Percentiles rank a stretch among this genome's conserved stretches.
Evolutionary conservation across 805 yeast species (phyloP).

Genomic region (Metschnikowia baotianmanensis): DNA sequence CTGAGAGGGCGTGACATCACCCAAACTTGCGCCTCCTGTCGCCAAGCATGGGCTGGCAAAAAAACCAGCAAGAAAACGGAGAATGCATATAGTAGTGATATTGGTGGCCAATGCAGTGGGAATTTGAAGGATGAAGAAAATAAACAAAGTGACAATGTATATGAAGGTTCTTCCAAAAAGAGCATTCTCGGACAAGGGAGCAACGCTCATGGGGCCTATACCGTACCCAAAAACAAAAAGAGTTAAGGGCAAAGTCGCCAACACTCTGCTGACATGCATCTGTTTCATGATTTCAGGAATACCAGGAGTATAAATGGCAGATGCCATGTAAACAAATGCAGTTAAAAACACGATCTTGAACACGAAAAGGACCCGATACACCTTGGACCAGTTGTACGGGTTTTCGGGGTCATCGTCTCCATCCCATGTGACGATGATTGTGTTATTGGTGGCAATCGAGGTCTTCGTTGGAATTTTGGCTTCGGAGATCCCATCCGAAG

Average conservation of each 20-base stretch:
- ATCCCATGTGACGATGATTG: conserved; percentile 30
- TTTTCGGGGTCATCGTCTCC: conserved; percentile 51
- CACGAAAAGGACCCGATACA: conserved; percentile 38
- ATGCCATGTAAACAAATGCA: too few species aligned
- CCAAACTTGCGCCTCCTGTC: conserved; percentile 57
- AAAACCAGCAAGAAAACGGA: conserved; percentile 55
- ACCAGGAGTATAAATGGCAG: conserved; percentile 57
- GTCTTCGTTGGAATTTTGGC: background rate
- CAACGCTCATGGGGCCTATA: conserved; percentile 55
- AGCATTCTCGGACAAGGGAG: conserved; percentile 59
- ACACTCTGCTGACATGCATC: conserved; percentile 43
- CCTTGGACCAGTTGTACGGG: conserved; percentile 55
- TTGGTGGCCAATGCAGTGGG: conserved; percentile 52
- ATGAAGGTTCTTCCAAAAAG: conserved; percentile 51
- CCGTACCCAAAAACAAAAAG: conserved; percentile 61
- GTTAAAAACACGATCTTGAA: conserved; percentile 44
- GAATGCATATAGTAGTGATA: conserved; percentile 48
- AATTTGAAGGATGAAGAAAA: conserved; percentile 52
- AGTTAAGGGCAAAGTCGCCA: conserved; percentile 51
- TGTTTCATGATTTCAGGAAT: conserved; percentile 42
- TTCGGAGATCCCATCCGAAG: too few species aligned
- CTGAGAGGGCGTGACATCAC: conserved; percentile 46
- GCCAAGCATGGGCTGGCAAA: conserved; percentile 56
- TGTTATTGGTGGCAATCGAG: background rate
- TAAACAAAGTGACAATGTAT: conserved; percentile 44